Base-by-base conservation (phyloP, 208 protist genomes). In the Spongospora subterranea region DNA sequence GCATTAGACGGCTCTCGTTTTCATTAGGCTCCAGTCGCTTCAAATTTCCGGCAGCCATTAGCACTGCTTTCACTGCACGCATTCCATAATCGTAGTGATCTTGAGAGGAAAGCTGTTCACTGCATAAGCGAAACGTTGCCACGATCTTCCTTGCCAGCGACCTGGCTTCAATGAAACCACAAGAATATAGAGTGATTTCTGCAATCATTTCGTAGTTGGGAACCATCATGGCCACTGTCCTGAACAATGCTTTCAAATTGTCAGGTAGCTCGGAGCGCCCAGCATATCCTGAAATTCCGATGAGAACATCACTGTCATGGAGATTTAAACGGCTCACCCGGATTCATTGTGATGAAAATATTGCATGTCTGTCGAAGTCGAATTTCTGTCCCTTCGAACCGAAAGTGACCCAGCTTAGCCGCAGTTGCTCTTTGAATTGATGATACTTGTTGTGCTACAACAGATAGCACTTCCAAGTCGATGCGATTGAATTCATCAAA, bases 221-320 rank as follows among this genome's bases (percentile, higher is more conserved):
- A 20, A 95, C 92, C 95, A 96, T 96, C 94, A 95, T 96, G n/a
- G 95, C 94, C 38, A 95, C 93, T 32, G 93, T 94, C 32, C 94
- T 46, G 94, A 94, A 95, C n/a, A 99, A 93, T 50, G 96, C 96
- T 94, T 99, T 99, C 13, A 99, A 92, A 93, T 99, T 99, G 92
- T 99, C 98, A 0, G 98, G 98, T 60, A 99, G 96, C 20, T 94
- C 93, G 32, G 93, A 89, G 20, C 93, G 43, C 45, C 93, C 94
- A 38, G 94, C 89, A 40, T 93, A 91, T 29, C 94, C n/a, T n/a
- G n/a, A n/a, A n/a, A n/a, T n/a, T n/a, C 93, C 0, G 89, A 82
- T 88, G 93, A 94, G 17, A 92, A n/a, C n/a, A n/a, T n/a, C n/a
- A n/a, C n/a, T n/a, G n/a, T n/a, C n/a, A n/a, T n/a, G n/a, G n/a